Percentiles rank a stretch among this genome's conserved stretches.
These are phyloP conservation scores for Pedinophyceae sp. DNA, from an alignment of 139 green algal genomes.

Conservation along the genomic window DNA sequence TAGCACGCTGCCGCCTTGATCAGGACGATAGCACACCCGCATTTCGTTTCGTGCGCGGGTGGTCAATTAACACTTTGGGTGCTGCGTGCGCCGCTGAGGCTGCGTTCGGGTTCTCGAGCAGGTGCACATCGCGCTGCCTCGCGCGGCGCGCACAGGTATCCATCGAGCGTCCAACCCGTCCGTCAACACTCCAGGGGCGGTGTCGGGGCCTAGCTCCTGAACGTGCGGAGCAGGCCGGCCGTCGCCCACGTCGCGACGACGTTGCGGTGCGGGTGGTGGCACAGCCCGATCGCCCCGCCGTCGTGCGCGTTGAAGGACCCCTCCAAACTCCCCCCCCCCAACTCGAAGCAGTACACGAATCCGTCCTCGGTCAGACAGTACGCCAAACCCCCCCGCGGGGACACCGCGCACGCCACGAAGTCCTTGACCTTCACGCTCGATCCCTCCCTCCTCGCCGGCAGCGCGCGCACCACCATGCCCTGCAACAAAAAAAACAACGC, in stretches of 20 bases:
- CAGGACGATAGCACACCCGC: no score
- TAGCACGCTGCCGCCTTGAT: no score
- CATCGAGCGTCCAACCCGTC: not conserved
- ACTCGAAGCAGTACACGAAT: conserved; percentile 61
- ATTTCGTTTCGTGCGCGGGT: no score
- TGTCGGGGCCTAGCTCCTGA: no score
- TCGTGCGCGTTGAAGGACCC: conserved; percentile 64
- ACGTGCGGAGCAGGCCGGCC: conserved; percentile 69
- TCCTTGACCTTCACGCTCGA: conserved; percentile 57
- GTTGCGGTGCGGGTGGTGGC: conserved; percentile 85
- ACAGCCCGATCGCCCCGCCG: conserved; percentile 71
- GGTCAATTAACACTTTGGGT: no score
- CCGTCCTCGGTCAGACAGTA: conserved; percentile 78
- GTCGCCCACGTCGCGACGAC: conserved; percentile 70
- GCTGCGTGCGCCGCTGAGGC: no score
- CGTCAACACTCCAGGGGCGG: not conserved
- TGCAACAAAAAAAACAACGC: no score
- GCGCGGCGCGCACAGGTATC: no score
- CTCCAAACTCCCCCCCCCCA: conserved; percentile 56
- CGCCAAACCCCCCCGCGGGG: conserved; percentile 68
- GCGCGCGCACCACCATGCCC: no score
- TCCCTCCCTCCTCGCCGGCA: no score
- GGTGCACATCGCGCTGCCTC: no score
- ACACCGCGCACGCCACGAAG: conserved; percentile 53
- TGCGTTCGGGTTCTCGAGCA: no score